phyloP scores from a whole-genome alignment of 352 stramenopile genomes.

The Phytophthora multivora region DNA sequence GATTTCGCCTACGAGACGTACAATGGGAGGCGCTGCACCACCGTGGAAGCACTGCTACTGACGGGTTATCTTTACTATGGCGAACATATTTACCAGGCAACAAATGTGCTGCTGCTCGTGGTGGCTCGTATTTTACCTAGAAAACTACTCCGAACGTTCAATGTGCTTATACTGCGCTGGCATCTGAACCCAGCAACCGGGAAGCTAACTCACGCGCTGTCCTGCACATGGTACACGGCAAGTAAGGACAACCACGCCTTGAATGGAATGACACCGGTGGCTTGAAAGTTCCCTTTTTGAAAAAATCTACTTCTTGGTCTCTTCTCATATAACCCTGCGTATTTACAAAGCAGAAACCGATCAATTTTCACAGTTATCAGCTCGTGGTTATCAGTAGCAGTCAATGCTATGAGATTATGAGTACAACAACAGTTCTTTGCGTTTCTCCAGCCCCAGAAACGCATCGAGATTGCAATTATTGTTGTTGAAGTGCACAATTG shows the following conservation, averaged over 20 bases:
- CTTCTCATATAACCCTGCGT: too few relatives aligned
- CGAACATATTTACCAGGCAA: slow-evolving; percentile 26
- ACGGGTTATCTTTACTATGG: slow-evolving; percentile 29
- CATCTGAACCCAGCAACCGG: slow-evolving; percentile 20
- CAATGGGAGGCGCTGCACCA: slow-evolving; percentile 15
- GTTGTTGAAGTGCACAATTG: too few relatives aligned
- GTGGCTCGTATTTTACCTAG: slow-evolving; percentile 21
- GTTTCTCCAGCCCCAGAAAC: too few relatives aligned
- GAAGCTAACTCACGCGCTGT: slow-evolving; percentile 11
- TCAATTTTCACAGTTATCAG: too few relatives aligned
- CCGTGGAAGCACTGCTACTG: slow-evolving; percentile 17
- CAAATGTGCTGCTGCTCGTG: slow-evolving; percentile 14
- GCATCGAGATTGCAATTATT: too few relatives aligned
- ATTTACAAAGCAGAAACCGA: too few relatives aligned
- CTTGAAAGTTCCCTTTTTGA: background rate
- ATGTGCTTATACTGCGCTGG: slow-evolving; percentile 23
- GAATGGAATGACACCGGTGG: slow-evolving; percentile 19
- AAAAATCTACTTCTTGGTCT: too few relatives aligned
- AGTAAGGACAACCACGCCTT: slow-evolving; percentile 13
- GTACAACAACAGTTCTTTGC: too few relatives aligned
- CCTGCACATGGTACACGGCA: slow-evolving; percentile 23
- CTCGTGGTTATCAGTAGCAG: too few relatives aligned
- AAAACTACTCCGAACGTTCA: slow-evolving; percentile 32
- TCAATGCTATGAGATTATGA: too few relatives aligned
- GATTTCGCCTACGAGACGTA: slow-evolving; percentile 31